Base-by-base conservation (phyloP, 2,329 filamentous ascomycete species). In the Fusarium tricinctum region DNA sequence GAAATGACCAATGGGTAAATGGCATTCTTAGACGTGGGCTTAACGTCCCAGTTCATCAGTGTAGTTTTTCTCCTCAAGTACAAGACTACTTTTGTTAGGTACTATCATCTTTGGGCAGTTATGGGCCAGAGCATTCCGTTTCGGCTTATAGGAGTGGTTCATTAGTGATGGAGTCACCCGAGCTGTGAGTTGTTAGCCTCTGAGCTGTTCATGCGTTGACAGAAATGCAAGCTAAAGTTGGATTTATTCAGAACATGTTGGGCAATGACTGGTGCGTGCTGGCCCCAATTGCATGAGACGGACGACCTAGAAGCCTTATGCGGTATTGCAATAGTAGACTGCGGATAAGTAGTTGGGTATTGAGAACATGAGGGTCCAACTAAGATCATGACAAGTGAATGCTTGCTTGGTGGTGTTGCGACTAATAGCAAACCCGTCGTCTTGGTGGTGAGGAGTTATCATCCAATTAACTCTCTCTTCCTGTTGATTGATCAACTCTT, bases 121-220 rank as follows among this genome's bases (percentile, higher is more conserved):
- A 58, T 58, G 42, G 59, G 57, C 15, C 32, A 26, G 57, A 39
- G 43, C 23, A 46, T 30, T 35, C 19, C 46, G 33, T 32, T 62
- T 62, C 26, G 38, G 35, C 35, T 39, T 15, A 33, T 43, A 20
- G 30, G 20, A 60, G 58, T 59, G 38, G 58, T 6, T 45, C 35
- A 30, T 44, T 20, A 20, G 26, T 32, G 54, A 60, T 51, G 58
- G 58, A 54, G 69, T 68, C 63, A 63, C 46, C 56, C 44, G 64
- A 58, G 60, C 51, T 68, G 49, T 66, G 57, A 61, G 58, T 52
- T 58, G 57, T 63, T 62, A 63, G 59, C 53, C 63, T 70, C 68
- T 71, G 46, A 55, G 50, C 51, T 58, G 56, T 73, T 66, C 50
- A 73, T 73, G 70, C 70, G 56, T 62, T 63, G 66, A 66, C 35